Evolutionary conservation across 2,329 filamentous ascomycete species (phyloP), one percentile per base, ranked within the genome.

Genomic region (Aspergillus terreus): DNA sequence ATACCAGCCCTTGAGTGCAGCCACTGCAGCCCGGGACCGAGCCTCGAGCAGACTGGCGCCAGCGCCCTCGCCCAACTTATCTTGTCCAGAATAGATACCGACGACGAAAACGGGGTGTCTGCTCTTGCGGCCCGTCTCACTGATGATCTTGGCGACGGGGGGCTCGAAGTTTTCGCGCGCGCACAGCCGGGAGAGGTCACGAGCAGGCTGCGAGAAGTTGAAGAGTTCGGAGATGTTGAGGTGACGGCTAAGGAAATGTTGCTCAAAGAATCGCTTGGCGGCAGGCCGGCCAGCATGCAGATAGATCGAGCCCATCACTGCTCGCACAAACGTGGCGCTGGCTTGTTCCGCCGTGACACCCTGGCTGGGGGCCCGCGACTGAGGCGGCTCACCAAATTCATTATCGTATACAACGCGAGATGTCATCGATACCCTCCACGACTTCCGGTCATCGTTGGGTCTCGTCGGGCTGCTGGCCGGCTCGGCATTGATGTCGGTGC

Each of bases 1-100:
- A 72, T 99, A 99, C 94, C 94, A 99, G 5, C 86, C 81, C 79
- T 96, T 95, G 66, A 99, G 78, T 15, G 91, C 86, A 57, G 87
- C 86, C 64, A 95, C 92, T 35, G 89, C 84, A 17, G 94, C 94
- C 69, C 89, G 82, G 57, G 82, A 80, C 57, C 90, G 83, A 30
- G 88, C 92, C 63, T 90, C 82, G 59, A 90, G 80, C 51, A 97
- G 76, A 71, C 82, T 92, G 45, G 86, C 77, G 21, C 88, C 94
- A 17, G 85, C 81, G n/a, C 86, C 94, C 76, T 99, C 92, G 50
- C 92, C 94, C 40, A 99, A 79, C 80, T 94, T 92, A 69, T 99
- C 92, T 54, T 80, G 78, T 47, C 92, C 94, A 60, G 88, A 95
- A 76, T 88, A 99, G 55, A 99, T 92, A 52, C 92, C 94, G 12